Evolutionary conservation across 2,329 filamentous ascomycete genomes (phyloP).

Genomic region (Harringtonia aguacate): DNA sequence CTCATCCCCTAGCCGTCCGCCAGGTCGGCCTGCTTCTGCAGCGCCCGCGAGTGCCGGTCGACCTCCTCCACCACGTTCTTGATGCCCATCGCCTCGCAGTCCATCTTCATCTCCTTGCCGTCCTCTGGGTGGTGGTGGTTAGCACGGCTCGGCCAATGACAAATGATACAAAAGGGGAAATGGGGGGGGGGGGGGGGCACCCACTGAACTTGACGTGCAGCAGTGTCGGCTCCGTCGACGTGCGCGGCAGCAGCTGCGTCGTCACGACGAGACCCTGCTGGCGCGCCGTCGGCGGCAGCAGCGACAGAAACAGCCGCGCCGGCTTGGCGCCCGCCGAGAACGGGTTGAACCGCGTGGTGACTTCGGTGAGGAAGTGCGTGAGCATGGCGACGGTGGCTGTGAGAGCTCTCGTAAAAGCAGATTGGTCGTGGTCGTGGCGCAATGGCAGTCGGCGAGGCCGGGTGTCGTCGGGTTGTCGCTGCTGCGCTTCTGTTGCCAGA

Average conservation of each 20-base stretch:
- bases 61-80: slow-evolving; percentile 82
- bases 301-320: slow-evolving; percentile 77
- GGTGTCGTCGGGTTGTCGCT: too few relatives aligned
- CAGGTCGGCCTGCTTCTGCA: slow-evolving; percentile 78
- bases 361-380: slow-evolving; percentile 74
- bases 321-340: slow-evolving; percentile 73
- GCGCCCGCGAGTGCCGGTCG: slow-evolving; percentile 72
- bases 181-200: slow-evolving; percentile 15
- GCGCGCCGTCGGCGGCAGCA: slow-evolving; percentile 71
- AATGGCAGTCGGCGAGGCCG: too few relatives aligned
- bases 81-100: slow-evolving; percentile 72
- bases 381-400: slow-evolving; percentile 53
- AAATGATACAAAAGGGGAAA: not conserved
- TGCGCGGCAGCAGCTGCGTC: slow-evolving; percentile 62
- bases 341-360: slow-evolving; percentile 83
- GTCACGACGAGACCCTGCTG: slow-evolving; percentile 63
- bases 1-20: slow-evolving; percentile 30
- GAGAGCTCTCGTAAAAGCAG: too few relatives aligned
- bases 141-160: not conserved
- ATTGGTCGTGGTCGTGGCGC: too few relatives aligned
- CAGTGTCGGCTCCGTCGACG: slow-evolving; percentile 56
- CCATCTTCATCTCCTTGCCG: slow-evolving; percentile 78
- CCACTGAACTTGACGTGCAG: slow-evolving; percentile 80
- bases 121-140: slow-evolving; percentile 59
- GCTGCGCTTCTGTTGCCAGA: too few relatives aligned